A percentile compares a stretch with the other conserved stretches of the same genome.
These are phyloP conservation scores for Rubus idaeus DNA, from an alignment of 306 rosid genomes.

Conservation along the genomic window DNA sequence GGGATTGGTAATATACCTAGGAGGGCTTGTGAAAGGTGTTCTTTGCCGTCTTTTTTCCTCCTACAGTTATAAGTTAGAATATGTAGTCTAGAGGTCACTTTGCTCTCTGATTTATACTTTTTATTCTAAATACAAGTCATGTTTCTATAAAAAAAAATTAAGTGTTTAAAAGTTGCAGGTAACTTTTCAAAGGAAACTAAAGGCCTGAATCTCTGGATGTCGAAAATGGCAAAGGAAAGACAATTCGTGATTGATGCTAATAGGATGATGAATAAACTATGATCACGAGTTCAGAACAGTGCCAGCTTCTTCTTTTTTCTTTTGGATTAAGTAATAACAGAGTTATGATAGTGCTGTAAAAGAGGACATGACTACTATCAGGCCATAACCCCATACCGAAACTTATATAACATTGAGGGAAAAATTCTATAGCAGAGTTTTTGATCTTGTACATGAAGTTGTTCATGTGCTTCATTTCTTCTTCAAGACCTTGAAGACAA, in stretches of 20 bases:
- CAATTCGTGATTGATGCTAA: neutral
- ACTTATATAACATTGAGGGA: neutral
- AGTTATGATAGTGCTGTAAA: neutral
- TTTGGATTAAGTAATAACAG: neutral
- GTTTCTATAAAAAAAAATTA: too few species aligned
- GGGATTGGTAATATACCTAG: neutral
- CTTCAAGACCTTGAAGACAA: neutral
- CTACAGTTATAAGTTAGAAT: neutral
- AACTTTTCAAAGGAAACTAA: neutral
- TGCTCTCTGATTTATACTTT: too few species aligned
- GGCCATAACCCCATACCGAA: neutral
- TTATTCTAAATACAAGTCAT: too few species aligned
- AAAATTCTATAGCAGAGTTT: neutral
- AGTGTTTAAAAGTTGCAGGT: neutral
- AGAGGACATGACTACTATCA: neutral
- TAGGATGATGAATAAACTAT: neutral
- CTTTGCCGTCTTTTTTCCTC: neutral
- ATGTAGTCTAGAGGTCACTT: too few species aligned
- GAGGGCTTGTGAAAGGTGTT: neutral
- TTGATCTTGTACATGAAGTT: neutral
- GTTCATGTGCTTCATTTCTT: neutral
- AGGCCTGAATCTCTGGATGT: neutral
- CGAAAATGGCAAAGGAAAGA: neutral
- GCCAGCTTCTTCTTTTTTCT: neutral
- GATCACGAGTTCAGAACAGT: neutral